Base-by-base conservation (phyloP, 805 yeast genomes). In the Ogataea angusta region DNA sequence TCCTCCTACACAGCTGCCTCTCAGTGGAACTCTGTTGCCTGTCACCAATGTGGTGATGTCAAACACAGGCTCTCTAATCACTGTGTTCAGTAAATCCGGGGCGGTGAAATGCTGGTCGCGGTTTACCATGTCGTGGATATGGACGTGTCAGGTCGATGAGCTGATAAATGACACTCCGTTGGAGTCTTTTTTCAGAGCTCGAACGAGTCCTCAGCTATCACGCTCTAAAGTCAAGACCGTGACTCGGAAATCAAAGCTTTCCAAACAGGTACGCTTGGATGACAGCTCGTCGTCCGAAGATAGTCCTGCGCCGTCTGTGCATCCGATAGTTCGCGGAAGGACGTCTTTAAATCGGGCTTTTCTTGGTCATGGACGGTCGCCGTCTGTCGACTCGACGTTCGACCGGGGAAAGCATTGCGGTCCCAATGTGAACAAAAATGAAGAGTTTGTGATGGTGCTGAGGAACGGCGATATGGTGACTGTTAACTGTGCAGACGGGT, bases 21-120 rank as follows among this genome's bases (percentile, higher is more conserved):
- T 65, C 5, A 55, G 64, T 8, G 57, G 67, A 3, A 70, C 72
- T 28, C 66, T 75, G 34, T 75, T 86, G 80, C 90, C 89, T 1
- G 69, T 84, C 0, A 72, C 78, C 10, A 74, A 75, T 43, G 68
- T 77, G 15, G 74, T 71, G 14, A 67, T 80, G 54, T 73, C 85
- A 35, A 71, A 73, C 38, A 73, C 76, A 34, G 88, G 89, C 2
- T 73, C 75, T 42, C 73, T 67, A 31, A 71, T 80, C 30, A 73
- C 82, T 0, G 66, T 82, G 10, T 69, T 82, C 40, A 73, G 76
- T 45, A 72, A 67, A 46, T 63, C 63, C 34, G 80, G 82, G 3
- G 54, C 67, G 2, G 65, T 82, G 18, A 77, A 77, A 47, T 79
- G 86, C 46, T 82, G 76, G 72, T 78, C 82, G 15, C 68, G 88